Evolutionary conservation across 75 land plant species (phyloP).

Genomic region (Pinus taeda): DNA sequence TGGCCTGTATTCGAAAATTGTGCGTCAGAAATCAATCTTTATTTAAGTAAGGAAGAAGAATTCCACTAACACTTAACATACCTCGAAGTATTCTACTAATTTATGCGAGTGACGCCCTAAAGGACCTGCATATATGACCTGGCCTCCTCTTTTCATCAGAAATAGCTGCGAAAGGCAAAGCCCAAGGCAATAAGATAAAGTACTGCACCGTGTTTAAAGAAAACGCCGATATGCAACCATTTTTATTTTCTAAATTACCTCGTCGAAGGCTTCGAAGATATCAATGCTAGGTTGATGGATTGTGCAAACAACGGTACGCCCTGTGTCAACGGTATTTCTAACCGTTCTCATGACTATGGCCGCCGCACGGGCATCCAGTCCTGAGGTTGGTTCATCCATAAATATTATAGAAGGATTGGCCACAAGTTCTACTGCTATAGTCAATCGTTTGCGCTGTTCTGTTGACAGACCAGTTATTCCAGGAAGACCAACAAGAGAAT

Average conservation of each 20-base stretch:
- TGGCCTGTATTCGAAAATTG: too few relatives aligned
- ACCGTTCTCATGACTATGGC: slow-evolving; percentile 74
- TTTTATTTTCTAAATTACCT: slow-evolving; percentile 18
- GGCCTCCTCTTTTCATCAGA: slow-evolving; percentile 63
- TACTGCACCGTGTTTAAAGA: too few relatives aligned
- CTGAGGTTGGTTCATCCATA: slow-evolving; percentile 73
- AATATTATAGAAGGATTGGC: slow-evolving; percentile 71
- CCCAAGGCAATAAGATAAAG: too few relatives aligned
- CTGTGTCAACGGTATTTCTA: slow-evolving; percentile 64
- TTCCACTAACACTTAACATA: neutral
- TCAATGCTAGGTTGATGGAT: slow-evolving; percentile 76
- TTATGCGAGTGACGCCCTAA: slow-evolving; percentile 41
- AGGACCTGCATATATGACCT: slow-evolving; percentile 55
- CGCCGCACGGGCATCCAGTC: slow-evolving; percentile 69
- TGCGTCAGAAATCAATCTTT: too few relatives aligned
- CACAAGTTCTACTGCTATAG: slow-evolving; percentile 65
- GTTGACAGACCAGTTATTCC: slow-evolving; percentile 58
- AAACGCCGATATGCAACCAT: too few relatives aligned
- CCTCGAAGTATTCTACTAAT: slow-evolving; percentile 56
- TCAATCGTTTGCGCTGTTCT: slow-evolving; percentile 59
- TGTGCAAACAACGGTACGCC: slow-evolving; percentile 70
- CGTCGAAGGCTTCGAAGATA: slow-evolving; percentile 68
- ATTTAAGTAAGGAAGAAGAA: too few relatives aligned
- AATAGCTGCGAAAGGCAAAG: slow-evolving; percentile 32
- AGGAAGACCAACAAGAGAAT: slow-evolving; percentile 61